phyloP scores from a whole-genome alignment of 345 rosid genomes.

The Salix brachista region DNA sequence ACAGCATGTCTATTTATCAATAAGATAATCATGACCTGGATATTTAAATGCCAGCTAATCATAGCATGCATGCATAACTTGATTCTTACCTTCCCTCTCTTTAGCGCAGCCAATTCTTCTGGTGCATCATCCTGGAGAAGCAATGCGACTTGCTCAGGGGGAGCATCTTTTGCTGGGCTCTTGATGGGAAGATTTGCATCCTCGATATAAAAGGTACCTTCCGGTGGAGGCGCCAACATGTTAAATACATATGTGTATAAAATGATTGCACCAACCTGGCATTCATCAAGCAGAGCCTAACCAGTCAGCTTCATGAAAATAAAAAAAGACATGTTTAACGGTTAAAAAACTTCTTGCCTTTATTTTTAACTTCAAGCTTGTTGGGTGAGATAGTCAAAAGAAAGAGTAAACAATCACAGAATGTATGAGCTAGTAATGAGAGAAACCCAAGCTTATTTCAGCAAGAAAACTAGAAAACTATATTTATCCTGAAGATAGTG shows the following conservation, averaged over 20 bases:
- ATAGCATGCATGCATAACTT: background rate
- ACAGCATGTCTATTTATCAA: background rate
- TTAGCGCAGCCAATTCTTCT: conserved; percentile 30
- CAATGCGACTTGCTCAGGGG: conserved; percentile 65
- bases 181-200: conserved; percentile 54
- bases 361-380: background rate
- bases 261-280: conserved; percentile 95
- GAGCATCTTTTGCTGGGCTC: conserved; percentile 36
- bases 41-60: background rate
- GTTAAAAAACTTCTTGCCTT: background rate
- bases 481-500: background rate
- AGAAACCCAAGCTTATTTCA: background rate
- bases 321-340: background rate
- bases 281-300: conserved; percentile 25
- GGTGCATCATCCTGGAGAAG: conserved; percentile 41
- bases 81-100: conserved; percentile 54
- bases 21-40: background rate
- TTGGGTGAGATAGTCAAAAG: background rate
- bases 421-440: background rate
- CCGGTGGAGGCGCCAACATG: conserved; percentile 93
- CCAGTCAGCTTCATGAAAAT: background rate
- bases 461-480: background rate
- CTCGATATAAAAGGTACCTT: conserved; percentile 72
- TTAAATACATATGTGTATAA: conserved; percentile 89
- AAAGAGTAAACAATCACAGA: background rate